Evolutionary conservation across 1,284 basidiomycete species (phyloP).

Genomic region (Amylostereum areolatum): DNA sequence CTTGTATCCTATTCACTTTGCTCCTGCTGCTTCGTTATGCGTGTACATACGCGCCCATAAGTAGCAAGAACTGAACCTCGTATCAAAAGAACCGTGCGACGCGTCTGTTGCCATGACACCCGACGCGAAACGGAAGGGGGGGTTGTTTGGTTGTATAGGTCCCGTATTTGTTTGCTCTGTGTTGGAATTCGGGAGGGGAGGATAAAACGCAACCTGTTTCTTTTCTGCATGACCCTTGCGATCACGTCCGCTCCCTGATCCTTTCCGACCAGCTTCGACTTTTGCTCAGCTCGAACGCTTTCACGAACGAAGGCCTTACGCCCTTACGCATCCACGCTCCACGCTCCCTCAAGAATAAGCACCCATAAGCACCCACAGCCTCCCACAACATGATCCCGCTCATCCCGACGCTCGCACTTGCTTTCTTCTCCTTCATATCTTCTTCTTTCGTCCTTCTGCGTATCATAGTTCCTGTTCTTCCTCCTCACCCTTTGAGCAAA

Average conservation of each 20-base stretch:
- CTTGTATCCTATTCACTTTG: too few relatives aligned
- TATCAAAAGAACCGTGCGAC: too few relatives aligned
- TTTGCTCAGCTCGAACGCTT: constrained; percentile 25
- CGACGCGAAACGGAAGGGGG: too few relatives aligned
- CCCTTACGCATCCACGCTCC: constrained; percentile 22
- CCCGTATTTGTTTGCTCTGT: constrained; percentile 23
- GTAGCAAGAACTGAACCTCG: too few relatives aligned
- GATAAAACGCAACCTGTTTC: constrained; percentile 9
- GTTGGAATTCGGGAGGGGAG: constrained; percentile 21
- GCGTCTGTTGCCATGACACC: too few relatives aligned
- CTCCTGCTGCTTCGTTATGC: too few relatives aligned
- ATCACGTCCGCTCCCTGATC: constrained; percentile 4
- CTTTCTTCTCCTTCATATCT: constrained; percentile 60
- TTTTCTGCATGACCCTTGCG: constrained; percentile 13
- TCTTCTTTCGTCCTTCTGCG: constrained; percentile 70
- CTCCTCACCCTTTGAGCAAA: constrained; percentile 62
- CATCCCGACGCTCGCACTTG: constrained; percentile 55
- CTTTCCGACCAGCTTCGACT: constrained; percentile 20
- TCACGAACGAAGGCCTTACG: constrained; percentile 24
- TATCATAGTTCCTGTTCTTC: constrained; percentile 64
- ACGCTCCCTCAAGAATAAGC: constrained; percentile 23
- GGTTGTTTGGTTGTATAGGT: constrained; percentile 25
- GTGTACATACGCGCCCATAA: too few relatives aligned
- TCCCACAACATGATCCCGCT: constrained; percentile 51
- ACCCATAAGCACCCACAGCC: constrained; percentile 15